phyloP scores from a whole-genome alignment of 2,329 filamentous ascomycete genomes.

The Penicillium carneum region DNA sequence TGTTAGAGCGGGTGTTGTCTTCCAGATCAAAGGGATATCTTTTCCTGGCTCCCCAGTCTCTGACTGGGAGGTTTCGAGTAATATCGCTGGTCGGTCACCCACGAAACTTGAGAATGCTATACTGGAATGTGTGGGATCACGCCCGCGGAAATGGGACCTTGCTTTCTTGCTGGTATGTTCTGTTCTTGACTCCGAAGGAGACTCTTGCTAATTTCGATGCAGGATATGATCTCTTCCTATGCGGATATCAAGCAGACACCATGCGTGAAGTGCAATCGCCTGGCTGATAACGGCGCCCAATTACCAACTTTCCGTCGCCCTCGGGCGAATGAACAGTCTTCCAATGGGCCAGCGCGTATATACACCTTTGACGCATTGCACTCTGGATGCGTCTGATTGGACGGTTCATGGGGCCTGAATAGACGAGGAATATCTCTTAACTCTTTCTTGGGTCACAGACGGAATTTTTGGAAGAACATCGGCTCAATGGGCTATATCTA shows the following conservation, averaged over 20 bases:
- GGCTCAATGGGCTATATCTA: not conserved
- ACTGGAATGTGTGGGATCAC: slow-evolving; percentile 45
- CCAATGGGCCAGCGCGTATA: slow-evolving; percentile 27
- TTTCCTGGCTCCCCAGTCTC: slow-evolving; percentile 28
- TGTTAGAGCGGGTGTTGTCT: slow-evolving; percentile 44
- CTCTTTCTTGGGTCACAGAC: not conserved
- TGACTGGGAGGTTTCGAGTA: slow-evolving; percentile 48
- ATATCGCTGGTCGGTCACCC: slow-evolving; percentile 33
- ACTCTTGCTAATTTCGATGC: slow-evolving; percentile 15
- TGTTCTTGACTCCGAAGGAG: not conserved
- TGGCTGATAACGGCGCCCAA: slow-evolving; percentile 50
- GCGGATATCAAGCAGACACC: slow-evolving; percentile 49
- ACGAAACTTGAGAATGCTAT: slow-evolving; percentile 48
- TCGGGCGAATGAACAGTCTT: slow-evolving; percentile 27
- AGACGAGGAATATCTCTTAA: too few species aligned
- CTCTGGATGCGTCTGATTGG: slow-evolving; percentile 37
- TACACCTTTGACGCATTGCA: slow-evolving; percentile 49
- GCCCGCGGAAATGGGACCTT: slow-evolving; percentile 50
- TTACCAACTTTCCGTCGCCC: slow-evolving; percentile 50
- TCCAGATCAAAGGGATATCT: slow-evolving; percentile 42
- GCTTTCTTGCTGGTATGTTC: slow-evolving; percentile 48
- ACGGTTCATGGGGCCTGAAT: too few species aligned
- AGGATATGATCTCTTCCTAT: slow-evolving; percentile 56
- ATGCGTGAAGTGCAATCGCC: slow-evolving; percentile 49
- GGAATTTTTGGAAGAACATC: not conserved